Evolutionary conservation across 2,329 filamentous ascomycete species (phyloP).

Genomic region (Aspergillus brunneoviolaceus): DNA sequence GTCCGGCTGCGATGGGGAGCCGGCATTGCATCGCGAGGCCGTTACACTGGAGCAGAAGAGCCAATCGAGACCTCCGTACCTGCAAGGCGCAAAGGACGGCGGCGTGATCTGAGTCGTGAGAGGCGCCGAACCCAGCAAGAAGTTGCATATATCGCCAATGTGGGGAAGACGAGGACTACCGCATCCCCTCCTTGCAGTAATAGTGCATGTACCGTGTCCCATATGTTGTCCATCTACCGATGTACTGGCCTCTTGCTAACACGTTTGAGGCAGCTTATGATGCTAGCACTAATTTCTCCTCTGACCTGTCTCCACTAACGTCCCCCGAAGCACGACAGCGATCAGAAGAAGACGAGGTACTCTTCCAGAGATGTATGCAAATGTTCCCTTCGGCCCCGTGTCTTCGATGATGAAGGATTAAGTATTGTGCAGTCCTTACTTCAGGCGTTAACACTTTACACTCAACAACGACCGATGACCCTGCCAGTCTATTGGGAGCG

Average conservation of each 20-base stretch:
- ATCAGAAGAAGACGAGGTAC: conserved; percentile 11
- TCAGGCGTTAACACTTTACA: conserved; percentile 30
- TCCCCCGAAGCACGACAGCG: not conserved
- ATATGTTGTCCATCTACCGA: not conserved
- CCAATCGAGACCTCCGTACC: conserved; percentile 26
- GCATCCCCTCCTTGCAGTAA: not conserved
- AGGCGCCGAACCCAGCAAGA: conserved; percentile 7
- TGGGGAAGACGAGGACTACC: not conserved
- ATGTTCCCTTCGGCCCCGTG: not conserved
- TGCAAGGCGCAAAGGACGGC: conserved; percentile 24
- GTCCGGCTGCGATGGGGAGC: conserved; percentile 31
- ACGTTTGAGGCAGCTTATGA: not conserved
- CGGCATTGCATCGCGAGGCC: conserved; percentile 34
- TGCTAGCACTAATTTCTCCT: not conserved
- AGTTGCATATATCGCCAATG: not conserved
- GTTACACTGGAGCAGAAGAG: conserved; percentile 30
- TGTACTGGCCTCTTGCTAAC: not conserved
- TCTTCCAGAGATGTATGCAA: conserved; percentile 31
- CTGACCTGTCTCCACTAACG: not conserved
- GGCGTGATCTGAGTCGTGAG: conserved; percentile 25
- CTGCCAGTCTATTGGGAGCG: conserved; percentile 16
- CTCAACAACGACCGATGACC: conserved; percentile 24
- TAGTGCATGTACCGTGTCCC: not conserved
- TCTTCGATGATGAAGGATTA: not conserved
- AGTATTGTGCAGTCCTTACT: conserved; percentile 21